These are phyloP conservation scores for Phytopythium sindhum DNA, from an alignment of 352 stramenopile species.

Conservation along the genomic window DNA sequence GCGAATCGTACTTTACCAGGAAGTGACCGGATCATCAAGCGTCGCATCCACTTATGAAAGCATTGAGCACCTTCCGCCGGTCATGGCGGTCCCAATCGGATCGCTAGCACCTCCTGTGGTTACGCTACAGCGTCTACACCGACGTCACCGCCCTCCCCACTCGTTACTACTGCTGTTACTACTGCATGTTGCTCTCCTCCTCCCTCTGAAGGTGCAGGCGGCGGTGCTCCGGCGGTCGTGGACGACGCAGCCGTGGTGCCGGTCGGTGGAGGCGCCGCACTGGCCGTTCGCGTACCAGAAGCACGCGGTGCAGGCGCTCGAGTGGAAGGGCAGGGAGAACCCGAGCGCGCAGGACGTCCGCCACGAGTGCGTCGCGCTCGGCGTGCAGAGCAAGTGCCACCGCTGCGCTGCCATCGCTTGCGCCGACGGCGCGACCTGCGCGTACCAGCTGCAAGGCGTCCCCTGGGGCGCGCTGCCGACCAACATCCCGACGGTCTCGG, in stretches of 20 bases:
- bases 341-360: conserved; percentile 90
- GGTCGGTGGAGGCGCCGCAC: conserved; percentile 68
- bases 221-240: conserved; percentile 83
- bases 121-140: too few relatives aligned
- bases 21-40: background rate
- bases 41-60: background rate
- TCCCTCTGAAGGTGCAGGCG: conserved; percentile 1
- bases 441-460: conserved; percentile 93
- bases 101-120: too few relatives aligned
- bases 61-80: background rate
- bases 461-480: conserved; percentile 48
- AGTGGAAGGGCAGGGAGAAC: conserved; percentile 87
- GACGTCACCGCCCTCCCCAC: too few relatives aligned
- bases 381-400: conserved; percentile 93
- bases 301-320: conserved; percentile 53
- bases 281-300: conserved; percentile 96
- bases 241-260: conserved; percentile 87
- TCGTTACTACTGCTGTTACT: background rate
- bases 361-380: conserved; percentile 86
- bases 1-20: background rate
- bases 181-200: background rate
- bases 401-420: conserved; percentile 90
- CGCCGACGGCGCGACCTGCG: conserved; percentile 48
- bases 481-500: conserved; percentile 92
- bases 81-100: background rate